Evolutionary conservation across 1,284 basidiomycete species (phyloP).

Genomic region (Pholiota adiposa): DNA sequence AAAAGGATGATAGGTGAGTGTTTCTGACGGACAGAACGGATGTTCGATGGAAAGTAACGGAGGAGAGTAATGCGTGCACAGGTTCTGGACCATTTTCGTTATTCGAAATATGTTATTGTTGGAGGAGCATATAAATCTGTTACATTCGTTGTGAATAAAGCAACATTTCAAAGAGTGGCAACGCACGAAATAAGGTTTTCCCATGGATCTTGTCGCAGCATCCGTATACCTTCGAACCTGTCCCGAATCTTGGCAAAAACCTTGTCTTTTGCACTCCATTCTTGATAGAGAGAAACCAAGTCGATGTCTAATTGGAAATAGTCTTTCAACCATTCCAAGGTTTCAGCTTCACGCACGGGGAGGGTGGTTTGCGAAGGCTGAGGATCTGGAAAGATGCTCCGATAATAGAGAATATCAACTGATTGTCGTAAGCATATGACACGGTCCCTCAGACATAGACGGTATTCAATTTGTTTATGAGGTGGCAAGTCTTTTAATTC

Average conservation of each 20-base stretch:
- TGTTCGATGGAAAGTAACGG: slow-evolving; percentile 57
- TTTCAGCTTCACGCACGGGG: slow-evolving; percentile 57
- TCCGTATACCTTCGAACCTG: slow-evolving; percentile 66
- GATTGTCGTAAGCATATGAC: slow-evolving; percentile 85
- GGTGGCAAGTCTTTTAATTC: not conserved
- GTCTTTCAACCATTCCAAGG: slow-evolving; percentile 77
- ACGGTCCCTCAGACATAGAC: slow-evolving; percentile 77
- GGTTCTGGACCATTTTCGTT: slow-evolving; percentile 83
- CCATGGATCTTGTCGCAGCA: slow-evolving; percentile 94
- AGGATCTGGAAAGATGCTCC: slow-evolving; percentile 63
- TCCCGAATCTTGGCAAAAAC: slow-evolving; percentile 72
- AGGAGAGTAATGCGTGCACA: slow-evolving; percentile 74
- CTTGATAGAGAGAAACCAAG: slow-evolving; percentile 72
- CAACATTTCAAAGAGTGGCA: slow-evolving; percentile 7
- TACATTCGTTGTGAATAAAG: not conserved
- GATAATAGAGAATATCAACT: slow-evolving; percentile 69
- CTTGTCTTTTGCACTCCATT: slow-evolving; percentile 80
- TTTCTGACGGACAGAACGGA: slow-evolving; percentile 41
- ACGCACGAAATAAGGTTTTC: slow-evolving; percentile 91
- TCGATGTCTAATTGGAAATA: slow-evolving; percentile 92
- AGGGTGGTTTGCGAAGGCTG: slow-evolving; percentile 38
- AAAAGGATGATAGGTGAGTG: slow-evolving; percentile 78
- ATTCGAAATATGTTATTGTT: slow-evolving; percentile 97
- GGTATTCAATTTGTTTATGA: slow-evolving; percentile 61
- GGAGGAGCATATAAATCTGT: slow-evolving; percentile 96